Conservation (phyloP, 1,139 yeast genomes). For the Saccharomycopsis hybrid region DNA sequence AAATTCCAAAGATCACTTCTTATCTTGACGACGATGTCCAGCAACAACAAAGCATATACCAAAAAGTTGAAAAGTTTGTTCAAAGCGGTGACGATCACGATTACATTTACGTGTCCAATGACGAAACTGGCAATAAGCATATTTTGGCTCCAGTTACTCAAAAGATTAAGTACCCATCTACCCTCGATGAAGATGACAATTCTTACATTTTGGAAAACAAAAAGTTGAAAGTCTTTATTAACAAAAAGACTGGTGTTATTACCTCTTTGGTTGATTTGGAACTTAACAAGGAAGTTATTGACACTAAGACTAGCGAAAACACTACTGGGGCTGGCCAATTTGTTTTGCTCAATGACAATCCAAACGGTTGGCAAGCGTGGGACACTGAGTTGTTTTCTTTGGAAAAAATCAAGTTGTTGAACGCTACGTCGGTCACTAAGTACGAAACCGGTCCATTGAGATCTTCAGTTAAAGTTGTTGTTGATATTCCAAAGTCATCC, state of each 20-base stretch:
- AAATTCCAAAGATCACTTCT: conserved; percentile 28
- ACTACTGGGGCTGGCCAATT: conserved; percentile 68
- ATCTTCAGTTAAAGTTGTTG: conserved; percentile 50
- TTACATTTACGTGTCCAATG: conserved; percentile 23
- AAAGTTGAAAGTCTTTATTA: conserved; percentile 50
- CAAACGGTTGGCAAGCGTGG: conserved; percentile 93
- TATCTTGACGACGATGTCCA: background rate
- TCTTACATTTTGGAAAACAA: conserved; percentile 48
- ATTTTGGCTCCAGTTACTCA: conserved; percentile 19
- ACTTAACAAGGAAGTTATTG: conserved; percentile 62
- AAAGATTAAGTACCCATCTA: conserved; percentile 40
- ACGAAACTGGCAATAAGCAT: background rate
- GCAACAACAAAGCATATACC: background rate
- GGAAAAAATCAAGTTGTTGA: conserved; percentile 53
- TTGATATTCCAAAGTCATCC: conserved; percentile 35
- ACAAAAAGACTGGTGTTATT: conserved; percentile 52
- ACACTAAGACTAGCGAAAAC: conserved; percentile 42
- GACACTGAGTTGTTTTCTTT: conserved; percentile 88
- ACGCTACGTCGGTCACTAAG: conserved; percentile 43
- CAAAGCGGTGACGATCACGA: conserved; percentile 20
- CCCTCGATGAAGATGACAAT: conserved; percentile 35
- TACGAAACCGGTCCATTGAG: conserved; percentile 51
- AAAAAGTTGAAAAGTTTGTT: conserved; percentile 20
- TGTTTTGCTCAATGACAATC: conserved; percentile 81
- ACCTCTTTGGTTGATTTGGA: conserved; percentile 58